Conservation (phyloP, 164 flowering plant genomes). For the Magnolia sinica region DNA sequence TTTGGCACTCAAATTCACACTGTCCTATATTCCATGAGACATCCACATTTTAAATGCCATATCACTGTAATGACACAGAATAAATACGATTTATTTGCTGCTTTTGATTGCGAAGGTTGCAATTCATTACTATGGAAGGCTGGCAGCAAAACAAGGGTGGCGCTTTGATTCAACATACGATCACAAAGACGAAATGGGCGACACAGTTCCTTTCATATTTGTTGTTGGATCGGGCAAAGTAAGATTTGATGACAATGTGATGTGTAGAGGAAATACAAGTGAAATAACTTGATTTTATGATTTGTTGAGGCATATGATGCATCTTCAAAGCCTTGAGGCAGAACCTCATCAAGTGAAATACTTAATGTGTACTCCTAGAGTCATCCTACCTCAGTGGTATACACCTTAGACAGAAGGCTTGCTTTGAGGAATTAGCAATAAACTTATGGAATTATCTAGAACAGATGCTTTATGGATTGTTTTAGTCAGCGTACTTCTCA, state of each 20-base stretch:
- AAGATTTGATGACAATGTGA: slow-evolving; percentile 16
- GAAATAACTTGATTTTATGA: not conserved
- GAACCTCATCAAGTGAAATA: too few relatives aligned
- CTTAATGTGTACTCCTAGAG: too few relatives aligned
- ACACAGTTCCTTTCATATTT: slow-evolving; percentile 60
- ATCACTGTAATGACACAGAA: not conserved
- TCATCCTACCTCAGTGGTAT: too few relatives aligned
- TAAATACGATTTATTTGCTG: not conserved
- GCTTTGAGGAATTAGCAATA: too few relatives aligned
- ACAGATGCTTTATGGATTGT: too few relatives aligned
- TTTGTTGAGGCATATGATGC: not conserved
- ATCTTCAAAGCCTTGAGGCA: not conserved
- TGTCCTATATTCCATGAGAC: not conserved
- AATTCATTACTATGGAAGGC: slow-evolving; percentile 74
- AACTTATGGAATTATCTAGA: too few relatives aligned
- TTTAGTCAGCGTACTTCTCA: too few relatives aligned
- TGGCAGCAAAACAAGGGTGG: slow-evolving; percentile 89
- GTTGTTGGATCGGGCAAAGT: slow-evolving; percentile 68
- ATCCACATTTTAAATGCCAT: not conserved
- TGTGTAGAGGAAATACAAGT: not conserved
- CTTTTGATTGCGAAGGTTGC: slow-evolving; percentile 43
- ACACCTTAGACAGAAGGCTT: too few relatives aligned
- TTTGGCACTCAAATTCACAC: not conserved
- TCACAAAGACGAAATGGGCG: slow-evolving; percentile 75
- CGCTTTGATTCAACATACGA: slow-evolving; percentile 81